A percentile compares a stretch with the other conserved stretches of the same genome.
Conservation (phyloP, 768 basidiomycete genomes). For the Trametes sanguinea region DNA sequence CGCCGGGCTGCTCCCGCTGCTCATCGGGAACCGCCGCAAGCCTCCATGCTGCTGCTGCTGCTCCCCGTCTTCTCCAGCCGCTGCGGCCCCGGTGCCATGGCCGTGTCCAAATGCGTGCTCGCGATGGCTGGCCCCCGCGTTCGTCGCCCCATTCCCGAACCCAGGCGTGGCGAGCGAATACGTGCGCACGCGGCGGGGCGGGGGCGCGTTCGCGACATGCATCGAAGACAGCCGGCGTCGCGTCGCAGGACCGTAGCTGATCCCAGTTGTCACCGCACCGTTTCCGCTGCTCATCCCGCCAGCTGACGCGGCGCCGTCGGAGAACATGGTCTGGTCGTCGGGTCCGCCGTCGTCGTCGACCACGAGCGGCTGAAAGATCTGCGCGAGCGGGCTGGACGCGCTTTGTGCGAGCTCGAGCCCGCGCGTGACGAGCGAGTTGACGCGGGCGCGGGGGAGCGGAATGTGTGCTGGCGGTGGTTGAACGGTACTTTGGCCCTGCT, state of each 20-base stretch:
- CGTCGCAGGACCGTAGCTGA: constrained; percentile 44
- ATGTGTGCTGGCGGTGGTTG: constrained; percentile 4
- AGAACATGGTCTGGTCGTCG: constrained; percentile 22
- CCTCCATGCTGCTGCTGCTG: too few relatives aligned
- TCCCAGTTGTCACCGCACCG: constrained; percentile 11
- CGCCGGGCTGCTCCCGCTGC: constrained; percentile 1
- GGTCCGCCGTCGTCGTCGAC: constrained; percentile 50
- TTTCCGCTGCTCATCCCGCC: background rate
- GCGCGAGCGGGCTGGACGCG: constrained; percentile 66
- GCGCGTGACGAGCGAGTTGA: constrained; percentile 47
- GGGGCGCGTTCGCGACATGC: constrained; percentile 18
- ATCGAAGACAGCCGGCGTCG: constrained; percentile 43
- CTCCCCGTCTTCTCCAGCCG: background rate
- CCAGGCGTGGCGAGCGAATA: constrained; percentile 3
- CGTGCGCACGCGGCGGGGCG: constrained; percentile 18
- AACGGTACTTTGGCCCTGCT: background rate
- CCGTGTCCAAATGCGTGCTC: constrained; percentile 25
- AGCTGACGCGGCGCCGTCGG: background rate
- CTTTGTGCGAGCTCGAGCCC: constrained; percentile 40
- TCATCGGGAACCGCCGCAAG: constrained; percentile 26
- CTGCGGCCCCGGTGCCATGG: constrained; percentile 21
- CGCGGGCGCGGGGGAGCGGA: constrained; percentile 38
- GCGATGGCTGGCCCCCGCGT: background rate
- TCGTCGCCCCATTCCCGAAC: too few relatives aligned
- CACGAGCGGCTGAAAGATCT: constrained; percentile 68